phyloP scores from a whole-genome alignment of 1,284 basidiomycete genomes.

The Sparassis latifolia region DNA sequence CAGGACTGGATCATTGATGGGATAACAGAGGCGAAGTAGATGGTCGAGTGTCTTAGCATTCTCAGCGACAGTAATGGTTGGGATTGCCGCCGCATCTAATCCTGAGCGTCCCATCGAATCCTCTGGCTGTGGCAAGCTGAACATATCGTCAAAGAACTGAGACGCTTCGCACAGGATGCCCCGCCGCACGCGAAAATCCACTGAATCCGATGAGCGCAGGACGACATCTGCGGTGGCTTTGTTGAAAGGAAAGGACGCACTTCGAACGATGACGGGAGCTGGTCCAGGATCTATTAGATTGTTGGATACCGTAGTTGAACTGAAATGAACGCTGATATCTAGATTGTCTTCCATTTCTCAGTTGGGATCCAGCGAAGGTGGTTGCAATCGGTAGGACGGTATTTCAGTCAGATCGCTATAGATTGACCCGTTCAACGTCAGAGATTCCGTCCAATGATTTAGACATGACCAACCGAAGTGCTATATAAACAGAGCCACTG shows the following conservation, averaged over 20 bases:
- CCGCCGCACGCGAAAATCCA: conserved; percentile 11
- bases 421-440: too few species aligned
- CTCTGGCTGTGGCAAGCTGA: conserved; percentile 1
- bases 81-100: neutral
- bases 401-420: too few species aligned
- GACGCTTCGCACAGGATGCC: conserved; percentile 14
- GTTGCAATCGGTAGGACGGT: too few species aligned
- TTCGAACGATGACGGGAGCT: neutral
- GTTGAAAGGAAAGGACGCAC: conserved; percentile 5
- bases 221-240: conserved; percentile 19
- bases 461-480: too few species aligned
- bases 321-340: neutral
- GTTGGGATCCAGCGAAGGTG: too few species aligned
- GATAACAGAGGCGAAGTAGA: conserved; percentile 22
- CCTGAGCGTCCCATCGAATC: neutral
- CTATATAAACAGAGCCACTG: too few species aligned
- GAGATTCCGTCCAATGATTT: too few species aligned
- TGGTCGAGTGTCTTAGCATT: conserved; percentile 11
- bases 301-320: neutral
- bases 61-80: conserved; percentile 9
- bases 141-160: conserved; percentile 9
- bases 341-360: neutral
- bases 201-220: conserved; percentile 19
- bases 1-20: conserved; percentile 10
- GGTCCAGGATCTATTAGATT: neutral